Evolutionary conservation across 352 stramenopile genomes (phyloP).

Genomic region (Pythium periplocum): DNA sequence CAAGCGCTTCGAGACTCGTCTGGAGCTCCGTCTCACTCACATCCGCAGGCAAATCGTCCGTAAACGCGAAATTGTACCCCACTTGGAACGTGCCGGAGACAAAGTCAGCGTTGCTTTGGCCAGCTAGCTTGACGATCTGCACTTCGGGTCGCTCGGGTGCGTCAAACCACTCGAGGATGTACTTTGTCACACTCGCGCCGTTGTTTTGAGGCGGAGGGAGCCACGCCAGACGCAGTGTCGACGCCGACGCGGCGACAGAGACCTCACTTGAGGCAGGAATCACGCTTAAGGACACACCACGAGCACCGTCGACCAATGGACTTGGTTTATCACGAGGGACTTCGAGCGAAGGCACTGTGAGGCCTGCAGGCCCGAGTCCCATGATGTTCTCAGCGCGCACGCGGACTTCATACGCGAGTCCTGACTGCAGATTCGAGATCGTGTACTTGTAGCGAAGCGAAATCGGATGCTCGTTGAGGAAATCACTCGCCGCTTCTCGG

Average conservation of each 20-base stretch:
- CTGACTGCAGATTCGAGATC: constrained; percentile 35
- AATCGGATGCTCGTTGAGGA: constrained; percentile 34
- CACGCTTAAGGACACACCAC: constrained; percentile 52
- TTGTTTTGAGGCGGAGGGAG: constrained; percentile 30
- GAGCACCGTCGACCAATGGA: constrained; percentile 35
- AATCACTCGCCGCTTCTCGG: constrained; percentile 36
- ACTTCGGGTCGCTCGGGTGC: constrained; percentile 44
- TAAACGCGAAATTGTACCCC: constrained; percentile 40
- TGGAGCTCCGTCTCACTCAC: constrained; percentile 63
- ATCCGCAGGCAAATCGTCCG: constrained; percentile 44
- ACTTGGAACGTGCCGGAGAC: constrained; percentile 78
- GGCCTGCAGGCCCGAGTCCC: constrained; percentile 31
- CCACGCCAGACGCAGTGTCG: constrained; percentile 50
- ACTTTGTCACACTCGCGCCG: constrained; percentile 50
- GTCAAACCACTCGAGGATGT: constrained; percentile 74
- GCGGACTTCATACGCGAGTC: constrained; percentile 39
- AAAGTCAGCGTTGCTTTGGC: constrained; percentile 21
- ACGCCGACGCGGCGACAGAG: constrained; percentile 32
- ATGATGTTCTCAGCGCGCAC: constrained; percentile 77
- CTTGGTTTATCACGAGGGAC: constrained; percentile 50
- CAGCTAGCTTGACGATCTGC: constrained; percentile 64
- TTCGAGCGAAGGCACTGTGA: constrained; percentile 44
- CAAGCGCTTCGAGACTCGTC: constrained; percentile 45
- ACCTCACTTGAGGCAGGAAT: constrained; percentile 20
- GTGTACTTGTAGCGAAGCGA: constrained; percentile 73